Evolutionary conservation across 2,329 filamentous ascomycete genomes (phyloP).

Genomic region (Colletotrichum cuscutae): DNA sequence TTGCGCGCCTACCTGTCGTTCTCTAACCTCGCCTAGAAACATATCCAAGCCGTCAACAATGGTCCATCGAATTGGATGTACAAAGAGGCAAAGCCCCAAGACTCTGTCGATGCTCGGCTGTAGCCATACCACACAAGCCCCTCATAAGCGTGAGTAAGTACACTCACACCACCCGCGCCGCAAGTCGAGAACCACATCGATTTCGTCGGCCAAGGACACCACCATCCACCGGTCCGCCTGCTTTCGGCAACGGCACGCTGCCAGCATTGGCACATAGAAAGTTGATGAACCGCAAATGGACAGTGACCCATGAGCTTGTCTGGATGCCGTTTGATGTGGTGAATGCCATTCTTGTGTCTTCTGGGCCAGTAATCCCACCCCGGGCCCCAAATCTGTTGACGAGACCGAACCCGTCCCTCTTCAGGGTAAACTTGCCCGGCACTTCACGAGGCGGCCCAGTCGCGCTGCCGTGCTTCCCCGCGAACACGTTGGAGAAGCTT

Average conservation of each 20-base stretch:
- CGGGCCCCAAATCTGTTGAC: background rate
- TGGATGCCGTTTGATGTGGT: background rate
- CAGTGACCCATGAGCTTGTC: background rate
- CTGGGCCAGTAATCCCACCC: background rate
- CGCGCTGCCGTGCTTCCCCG: background rate
- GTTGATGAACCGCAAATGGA: background rate
- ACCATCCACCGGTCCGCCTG: background rate
- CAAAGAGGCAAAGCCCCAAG: background rate
- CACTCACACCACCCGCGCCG: background rate
- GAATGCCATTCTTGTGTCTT: background rate
- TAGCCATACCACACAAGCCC: background rate
- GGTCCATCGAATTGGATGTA: background rate
- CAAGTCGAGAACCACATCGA: background rate
- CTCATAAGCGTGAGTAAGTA: background rate
- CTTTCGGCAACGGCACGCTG: slow-evolving; percentile 19
- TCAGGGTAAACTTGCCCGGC: background rate
- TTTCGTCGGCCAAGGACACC: background rate
- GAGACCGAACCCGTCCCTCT: background rate
- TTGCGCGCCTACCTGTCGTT: background rate
- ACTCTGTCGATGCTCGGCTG: background rate
- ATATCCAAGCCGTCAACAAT: background rate
- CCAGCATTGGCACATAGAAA: slow-evolving; percentile 6
- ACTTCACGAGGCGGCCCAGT: background rate
- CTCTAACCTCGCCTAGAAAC: background rate
- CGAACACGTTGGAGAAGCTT: too few species aligned